Conservation (phyloP, 2,329 filamentous ascomycete genomes). For the Pseudomassariella vexata region DNA sequence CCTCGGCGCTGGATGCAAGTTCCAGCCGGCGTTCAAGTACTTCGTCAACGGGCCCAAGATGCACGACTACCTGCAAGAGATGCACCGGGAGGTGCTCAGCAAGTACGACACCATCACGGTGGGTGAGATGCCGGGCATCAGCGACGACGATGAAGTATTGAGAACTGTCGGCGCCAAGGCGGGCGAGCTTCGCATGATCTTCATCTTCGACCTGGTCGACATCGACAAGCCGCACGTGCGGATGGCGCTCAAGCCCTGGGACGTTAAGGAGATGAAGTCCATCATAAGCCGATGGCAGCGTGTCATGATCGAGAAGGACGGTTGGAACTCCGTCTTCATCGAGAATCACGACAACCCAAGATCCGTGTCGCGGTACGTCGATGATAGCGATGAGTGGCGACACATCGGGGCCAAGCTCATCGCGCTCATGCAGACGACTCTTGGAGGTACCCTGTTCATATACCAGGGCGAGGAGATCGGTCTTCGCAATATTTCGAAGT, state of each 20-base stretch:
- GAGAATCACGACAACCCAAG: conserved; percentile 62
- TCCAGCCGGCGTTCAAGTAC: conserved; percentile 48
- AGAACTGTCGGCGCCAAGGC: conserved; percentile 53
- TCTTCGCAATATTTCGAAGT: conserved; percentile 52
- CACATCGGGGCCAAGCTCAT: conserved; percentile 51
- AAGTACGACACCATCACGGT: conserved; percentile 64
- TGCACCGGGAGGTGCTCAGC: conserved; percentile 52
- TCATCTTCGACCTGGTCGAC: conserved; percentile 61
- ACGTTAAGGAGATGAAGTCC: conserved; percentile 31
- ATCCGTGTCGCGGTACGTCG: conserved; percentile 48
- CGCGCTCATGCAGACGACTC: conserved; percentile 43
- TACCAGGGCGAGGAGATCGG: conserved; percentile 66
- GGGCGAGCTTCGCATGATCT: conserved; percentile 63
- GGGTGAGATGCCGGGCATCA: conserved; percentile 62
- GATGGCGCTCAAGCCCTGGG: conserved; percentile 41
- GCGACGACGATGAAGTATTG: conserved; percentile 50
- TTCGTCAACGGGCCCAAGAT: conserved; percentile 65
- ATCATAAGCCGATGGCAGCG: conserved; percentile 33
- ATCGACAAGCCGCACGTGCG: conserved; percentile 44
- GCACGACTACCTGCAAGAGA: conserved; percentile 62
- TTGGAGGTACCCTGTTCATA: conserved; percentile 57
- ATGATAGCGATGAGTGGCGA: conserved; percentile 42
- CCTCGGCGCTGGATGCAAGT: conserved; percentile 34
- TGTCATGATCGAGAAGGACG: conserved; percentile 42
- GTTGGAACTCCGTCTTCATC: conserved; percentile 60